A percentile compares a stretch with the other conserved stretches of the same genome.
Conservation (phyloP, 352 stramenopile species). For the Phytophthora palmivora region DNA sequence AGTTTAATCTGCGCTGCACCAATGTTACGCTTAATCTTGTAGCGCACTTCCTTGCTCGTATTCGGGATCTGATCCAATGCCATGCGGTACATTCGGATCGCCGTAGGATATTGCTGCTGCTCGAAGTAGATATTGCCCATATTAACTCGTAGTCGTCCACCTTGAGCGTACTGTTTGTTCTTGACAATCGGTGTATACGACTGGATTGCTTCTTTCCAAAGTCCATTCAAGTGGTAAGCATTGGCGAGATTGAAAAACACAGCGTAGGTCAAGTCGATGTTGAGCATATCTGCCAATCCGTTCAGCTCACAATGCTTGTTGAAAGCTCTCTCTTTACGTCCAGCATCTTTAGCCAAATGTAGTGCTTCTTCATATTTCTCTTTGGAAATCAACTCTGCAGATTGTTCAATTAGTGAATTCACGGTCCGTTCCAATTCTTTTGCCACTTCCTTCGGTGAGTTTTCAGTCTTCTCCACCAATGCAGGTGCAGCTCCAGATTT, state of each 20-base stretch:
- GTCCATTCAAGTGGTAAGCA: slow-evolving; percentile 93
- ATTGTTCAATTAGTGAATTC: slow-evolving; percentile 93
- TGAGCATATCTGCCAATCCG: slow-evolving; percentile 89
- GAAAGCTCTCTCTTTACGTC: slow-evolving; percentile 91
- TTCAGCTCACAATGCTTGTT: slow-evolving; percentile 93
- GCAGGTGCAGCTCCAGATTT: slow-evolving; percentile 79
- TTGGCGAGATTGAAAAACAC: slow-evolving; percentile 96
- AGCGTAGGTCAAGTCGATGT: slow-evolving; percentile 95
- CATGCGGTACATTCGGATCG: slow-evolving; percentile 98
- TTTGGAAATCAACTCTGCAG: slow-evolving; percentile 73
- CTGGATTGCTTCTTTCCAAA: slow-evolving; percentile 95
- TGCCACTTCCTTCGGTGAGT: slow-evolving; percentile 92
- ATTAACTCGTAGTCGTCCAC: slow-evolving; percentile 93
- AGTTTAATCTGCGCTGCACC: slow-evolving; percentile 94
- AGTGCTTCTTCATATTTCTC: slow-evolving; percentile 88
- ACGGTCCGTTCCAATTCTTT: slow-evolving; percentile 93
- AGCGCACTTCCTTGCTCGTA: slow-evolving; percentile 94
- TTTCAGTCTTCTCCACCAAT: slow-evolving; percentile 92
- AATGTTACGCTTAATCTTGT: slow-evolving; percentile 98
- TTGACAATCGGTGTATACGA: slow-evolving; percentile 96
- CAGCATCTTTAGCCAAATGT: slow-evolving; percentile 87
- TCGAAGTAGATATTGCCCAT: slow-evolving; percentile 99
- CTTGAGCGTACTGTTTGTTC: slow-evolving; percentile 95
- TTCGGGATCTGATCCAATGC: slow-evolving; percentile 96
- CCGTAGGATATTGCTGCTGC: slow-evolving; percentile 93